phyloP scores from a whole-genome alignment of 805 yeast genomes.

The Geotrichum ghanense region DNA sequence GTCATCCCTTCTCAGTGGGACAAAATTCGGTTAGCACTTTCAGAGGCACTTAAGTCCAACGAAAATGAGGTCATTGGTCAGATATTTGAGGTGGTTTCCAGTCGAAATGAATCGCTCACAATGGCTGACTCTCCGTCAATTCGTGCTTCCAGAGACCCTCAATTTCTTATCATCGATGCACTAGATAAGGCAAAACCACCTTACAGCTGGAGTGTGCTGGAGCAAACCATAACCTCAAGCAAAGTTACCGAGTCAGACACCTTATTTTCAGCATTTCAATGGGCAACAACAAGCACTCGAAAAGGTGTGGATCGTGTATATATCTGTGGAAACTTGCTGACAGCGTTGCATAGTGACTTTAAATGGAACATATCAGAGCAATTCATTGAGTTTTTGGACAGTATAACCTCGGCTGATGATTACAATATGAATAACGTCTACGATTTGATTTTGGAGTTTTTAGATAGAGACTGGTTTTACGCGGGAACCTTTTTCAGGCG shows the following conservation, averaged over 20 bases:
- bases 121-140: constrained; percentile 15
- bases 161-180: constrained; percentile 14
- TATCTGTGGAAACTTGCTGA: constrained; percentile 14
- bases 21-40: constrained; percentile 17
- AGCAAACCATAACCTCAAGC: constrained; percentile 7
- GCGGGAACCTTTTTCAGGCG: constrained; percentile 64
- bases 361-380: constrained; percentile 17
- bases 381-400: constrained; percentile 18
- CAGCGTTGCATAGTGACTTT: constrained; percentile 9
- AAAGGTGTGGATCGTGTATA: constrained; percentile 14
- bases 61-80: constrained; percentile 7
- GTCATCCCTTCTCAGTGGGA: constrained; percentile 25
- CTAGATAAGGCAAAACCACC: constrained; percentile 24
- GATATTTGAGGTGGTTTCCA: constrained; percentile 10
- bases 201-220: constrained; percentile 13
- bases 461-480: constrained; percentile 37
- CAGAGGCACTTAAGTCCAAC: constrained; percentile 14
- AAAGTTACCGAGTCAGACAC: constrained; percentile 14
- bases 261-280: constrained; percentile 14
- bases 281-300: constrained; percentile 18
- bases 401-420: constrained; percentile 4
- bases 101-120: constrained; percentile 16
- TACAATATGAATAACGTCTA: constrained; percentile 16
- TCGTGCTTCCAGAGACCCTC: constrained; percentile 12
- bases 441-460: constrained; percentile 41